Base-by-base conservation (phyloP, 208 protist genomes). In the Acanthamoeba culbertsoni region DNA sequence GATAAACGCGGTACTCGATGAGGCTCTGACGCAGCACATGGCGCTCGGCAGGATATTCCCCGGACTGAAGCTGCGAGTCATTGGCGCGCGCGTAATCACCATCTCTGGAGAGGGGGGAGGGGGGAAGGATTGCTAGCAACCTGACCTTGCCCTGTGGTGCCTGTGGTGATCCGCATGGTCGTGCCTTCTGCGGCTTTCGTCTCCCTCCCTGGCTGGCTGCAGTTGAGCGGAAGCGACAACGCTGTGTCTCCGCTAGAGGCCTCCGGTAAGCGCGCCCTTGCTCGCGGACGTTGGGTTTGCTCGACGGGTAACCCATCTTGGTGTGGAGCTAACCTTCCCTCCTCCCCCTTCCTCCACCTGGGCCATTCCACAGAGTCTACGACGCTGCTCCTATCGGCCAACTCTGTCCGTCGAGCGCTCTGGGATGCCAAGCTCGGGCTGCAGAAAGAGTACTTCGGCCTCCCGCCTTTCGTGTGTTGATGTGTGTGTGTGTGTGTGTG, bases 371-470 rank as follows among this genome's bases (percentile, higher is more conserved):
- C 59, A 88, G 77, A 63, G 23, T 73, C 86, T 14, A 91, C 86
- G 26, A 91, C 28, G 4, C 62, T 91, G 48, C 33, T 51, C 12
- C 40, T 91, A 5, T 40, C 40, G 62, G 48, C 35, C 20, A 91
- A 91, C 86, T 12, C n/a, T 42, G 45, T 55, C 23, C 35, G 62
- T 1, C 35, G 86, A 33, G 86, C 86, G 14, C 51, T 55, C 26
- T 91, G 86, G 86, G n/a, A 91, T 31, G 37, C 86, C 86, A 91
- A 91, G 28, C 42, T 91, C 1, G 86, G 86, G 10, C 23, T 79
- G 6, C 68, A 48, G 20, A 43, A 20, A 48, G 20, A 48, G 68
- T 79, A 48, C 31, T 3, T 48, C 12, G 2, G 16, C 68, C 2
- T 79, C n/a, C 6, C 8, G 42, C 16, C 2, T 31, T 4, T 42